These are phyloP conservation scores for Mycena kentingensis DNA, from an alignment of 768 basidiomycete species.

Conservation along the genomic window DNA sequence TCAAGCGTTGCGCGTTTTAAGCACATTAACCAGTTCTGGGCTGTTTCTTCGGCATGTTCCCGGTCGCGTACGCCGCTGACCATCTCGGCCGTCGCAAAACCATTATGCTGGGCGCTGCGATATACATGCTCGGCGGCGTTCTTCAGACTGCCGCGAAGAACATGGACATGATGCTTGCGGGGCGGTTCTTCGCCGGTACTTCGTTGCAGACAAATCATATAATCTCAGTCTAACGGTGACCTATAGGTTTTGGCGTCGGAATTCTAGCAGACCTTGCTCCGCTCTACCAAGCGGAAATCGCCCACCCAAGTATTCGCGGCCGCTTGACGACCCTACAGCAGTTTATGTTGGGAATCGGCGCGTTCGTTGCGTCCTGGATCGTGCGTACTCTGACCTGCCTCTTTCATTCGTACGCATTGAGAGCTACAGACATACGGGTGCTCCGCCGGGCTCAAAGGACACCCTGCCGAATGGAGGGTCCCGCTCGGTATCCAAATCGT, in stretches of 20 bases:
- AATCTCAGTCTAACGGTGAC: not conserved
- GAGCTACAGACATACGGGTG: constrained; percentile 40
- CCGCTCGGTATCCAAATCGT: constrained; percentile 49
- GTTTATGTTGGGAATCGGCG: constrained; percentile 54
- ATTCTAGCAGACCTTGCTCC: constrained; percentile 53
- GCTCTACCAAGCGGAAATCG: constrained; percentile 60
- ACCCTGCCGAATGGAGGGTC: constrained; percentile 51
- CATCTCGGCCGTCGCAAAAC: constrained; percentile 40
- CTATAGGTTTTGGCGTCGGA: constrained; percentile 42
- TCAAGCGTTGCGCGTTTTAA: not conserved
- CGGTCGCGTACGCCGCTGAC: constrained; percentile 44
- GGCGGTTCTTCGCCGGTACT: constrained; percentile 52
- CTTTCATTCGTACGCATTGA: not conserved
- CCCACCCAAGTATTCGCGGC: constrained; percentile 58
- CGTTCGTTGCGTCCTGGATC: constrained; percentile 53
- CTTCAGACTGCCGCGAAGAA: constrained; percentile 49
- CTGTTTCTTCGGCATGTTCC: constrained; percentile 48
- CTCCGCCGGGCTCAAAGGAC: constrained; percentile 39
- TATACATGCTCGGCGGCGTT: constrained; percentile 48
- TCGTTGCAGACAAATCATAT: not conserved
- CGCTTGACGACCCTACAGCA: constrained; percentile 56
- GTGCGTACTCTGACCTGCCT: constrained; percentile 18
- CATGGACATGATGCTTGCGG: constrained; percentile 51
- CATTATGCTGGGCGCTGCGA: constrained; percentile 41
- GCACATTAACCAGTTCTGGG: constrained; percentile 34